Conservation (phyloP, 2,329 filamentous ascomycete genomes). For the Aureobasidium sp. region DNA sequence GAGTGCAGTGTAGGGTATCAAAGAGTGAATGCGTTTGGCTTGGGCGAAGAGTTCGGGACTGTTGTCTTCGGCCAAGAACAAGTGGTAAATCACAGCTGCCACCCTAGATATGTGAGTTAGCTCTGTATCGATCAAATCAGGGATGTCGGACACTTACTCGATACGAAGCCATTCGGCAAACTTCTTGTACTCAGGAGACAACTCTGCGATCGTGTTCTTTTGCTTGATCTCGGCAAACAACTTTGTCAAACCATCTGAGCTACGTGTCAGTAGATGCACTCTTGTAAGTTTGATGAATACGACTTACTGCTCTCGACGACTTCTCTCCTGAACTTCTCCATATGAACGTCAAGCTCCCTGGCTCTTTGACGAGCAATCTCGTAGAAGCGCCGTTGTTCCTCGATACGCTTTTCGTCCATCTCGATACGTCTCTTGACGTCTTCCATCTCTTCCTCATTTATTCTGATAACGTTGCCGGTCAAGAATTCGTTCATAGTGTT, state of each 20-base stretch:
- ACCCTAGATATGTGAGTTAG: slow-evolving; percentile 41
- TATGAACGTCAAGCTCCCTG: slow-evolving; percentile 90
- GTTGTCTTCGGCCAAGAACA: slow-evolving; percentile 97
- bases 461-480: slow-evolving; percentile 59
- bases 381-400: slow-evolving; percentile 91
- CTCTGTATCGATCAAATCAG: background rate
- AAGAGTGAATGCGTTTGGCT: slow-evolving; percentile 84
- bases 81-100: slow-evolving; percentile 89
- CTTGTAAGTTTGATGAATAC: too few relatives aligned
- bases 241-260: slow-evolving; percentile 72
- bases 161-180: slow-evolving; percentile 98
- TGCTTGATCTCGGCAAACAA: slow-evolving; percentile 89
- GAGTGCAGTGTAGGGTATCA: slow-evolving; percentile 84
- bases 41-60: slow-evolving; percentile 94
- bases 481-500: slow-evolving; percentile 81
- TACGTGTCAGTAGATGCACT: background rate
- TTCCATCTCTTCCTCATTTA: slow-evolving; percentile 72
- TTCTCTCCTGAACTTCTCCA: slow-evolving; percentile 70
- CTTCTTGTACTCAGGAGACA: slow-evolving; percentile 93
- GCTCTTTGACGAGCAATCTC: slow-evolving; percentile 88
- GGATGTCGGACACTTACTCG: slow-evolving; percentile 43
- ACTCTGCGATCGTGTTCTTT: slow-evolving; percentile 76
- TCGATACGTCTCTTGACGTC: slow-evolving; percentile 74
- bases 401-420: slow-evolving; percentile 78
- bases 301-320: slow-evolving; percentile 63